A percentile compares a stretch with the other conserved stretches of the same genome.
Conservation (phyloP, 805 yeast species). For the Wickerhamomyces bisporus region DNA sequence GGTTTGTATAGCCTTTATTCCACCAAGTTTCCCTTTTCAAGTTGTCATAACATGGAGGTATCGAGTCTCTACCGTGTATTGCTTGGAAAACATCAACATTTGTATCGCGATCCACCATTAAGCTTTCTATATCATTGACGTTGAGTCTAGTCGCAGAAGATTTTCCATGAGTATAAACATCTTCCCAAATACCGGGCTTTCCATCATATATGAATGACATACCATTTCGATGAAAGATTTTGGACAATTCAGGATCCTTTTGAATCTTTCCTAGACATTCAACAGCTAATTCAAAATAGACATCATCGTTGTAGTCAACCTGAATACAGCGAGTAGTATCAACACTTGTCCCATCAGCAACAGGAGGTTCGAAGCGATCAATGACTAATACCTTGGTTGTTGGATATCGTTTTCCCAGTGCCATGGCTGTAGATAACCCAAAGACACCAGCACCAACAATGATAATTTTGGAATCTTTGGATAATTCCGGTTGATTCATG, state of each 20-base stretch:
- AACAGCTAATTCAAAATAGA: conserved; percentile 8
- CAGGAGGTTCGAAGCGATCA: conserved; percentile 17
- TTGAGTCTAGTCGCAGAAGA: not conserved
- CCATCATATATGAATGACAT: conserved; percentile 12
- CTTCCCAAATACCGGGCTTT: not conserved
- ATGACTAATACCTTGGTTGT: conserved; percentile 6
- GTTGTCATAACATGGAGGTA: not conserved
- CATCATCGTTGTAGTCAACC: conserved; percentile 9
- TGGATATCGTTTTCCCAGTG: conserved; percentile 23
- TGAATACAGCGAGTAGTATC: conserved; percentile 14
- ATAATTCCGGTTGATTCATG: no score
- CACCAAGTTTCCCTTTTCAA: conserved; percentile 7
- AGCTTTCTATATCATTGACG: not conserved
- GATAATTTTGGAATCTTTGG: conserved; percentile 25
- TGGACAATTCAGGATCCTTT: conserved; percentile 7
- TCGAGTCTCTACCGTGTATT: conserved; percentile 1
- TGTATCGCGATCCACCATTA: not conserved
- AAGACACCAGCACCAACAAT: conserved; percentile 46
- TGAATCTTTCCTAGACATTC: conserved; percentile 7
- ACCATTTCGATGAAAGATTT: conserved; percentile 11
- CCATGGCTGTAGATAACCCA: conserved; percentile 42
- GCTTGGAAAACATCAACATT: conserved; percentile 3
- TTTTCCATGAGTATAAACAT: not conserved
- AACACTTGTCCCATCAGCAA: conserved; percentile 12
- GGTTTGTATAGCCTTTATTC: conserved; percentile 13